These are phyloP conservation scores for Suhomyces vadensis DNA, from an alignment of 805 yeast genomes.

Conservation along the genomic window DNA sequence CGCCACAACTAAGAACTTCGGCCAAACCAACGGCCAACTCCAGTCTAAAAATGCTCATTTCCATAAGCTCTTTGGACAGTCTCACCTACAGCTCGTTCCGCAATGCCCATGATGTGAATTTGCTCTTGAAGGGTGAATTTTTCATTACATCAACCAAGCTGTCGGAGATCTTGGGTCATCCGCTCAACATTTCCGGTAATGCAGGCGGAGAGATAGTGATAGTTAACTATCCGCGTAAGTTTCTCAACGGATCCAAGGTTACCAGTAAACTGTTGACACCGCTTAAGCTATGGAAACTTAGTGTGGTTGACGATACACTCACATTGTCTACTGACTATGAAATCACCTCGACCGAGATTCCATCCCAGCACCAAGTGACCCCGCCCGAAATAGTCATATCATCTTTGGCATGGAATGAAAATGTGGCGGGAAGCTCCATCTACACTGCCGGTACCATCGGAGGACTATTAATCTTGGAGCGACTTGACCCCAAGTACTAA, in stretches of 20 bases:
- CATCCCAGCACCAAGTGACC: slow-evolving; percentile 34
- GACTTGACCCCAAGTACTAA: slow-evolving; percentile 27
- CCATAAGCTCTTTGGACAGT: slow-evolving; percentile 30
- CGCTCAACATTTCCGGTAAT: slow-evolving; percentile 35
- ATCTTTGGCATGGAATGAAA: slow-evolving; percentile 60
- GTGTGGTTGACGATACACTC: slow-evolving; percentile 14
- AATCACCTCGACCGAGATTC: slow-evolving; percentile 30
- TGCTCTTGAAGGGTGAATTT: slow-evolving; percentile 33
- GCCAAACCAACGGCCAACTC: slow-evolving; percentile 32
- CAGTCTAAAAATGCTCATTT: slow-evolving; percentile 26
- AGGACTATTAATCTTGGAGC: slow-evolving; percentile 52
- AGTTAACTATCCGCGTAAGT: slow-evolving; percentile 39
- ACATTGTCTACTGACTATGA: slow-evolving; percentile 28
- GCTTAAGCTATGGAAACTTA: slow-evolving; percentile 37
- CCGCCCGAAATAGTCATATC: slow-evolving; percentile 55
- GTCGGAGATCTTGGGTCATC: slow-evolving; percentile 38
- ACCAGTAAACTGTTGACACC: slow-evolving; percentile 42
- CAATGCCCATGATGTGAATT: slow-evolving; percentile 36
- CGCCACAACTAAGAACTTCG: slow-evolving; percentile 23
- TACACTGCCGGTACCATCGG: slow-evolving; percentile 54
- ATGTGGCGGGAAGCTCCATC: slow-evolving; percentile 40
- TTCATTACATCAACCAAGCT: slow-evolving; percentile 28
- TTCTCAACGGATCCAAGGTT: slow-evolving; percentile 33
- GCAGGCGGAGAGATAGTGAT: slow-evolving; percentile 38
- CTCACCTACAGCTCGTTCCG: slow-evolving; percentile 30